Evolutionary conservation across 2,329 filamentous ascomycete species (phyloP), one percentile per base, ranked within the genome.

Genomic region (Moelleriella libera): DNA sequence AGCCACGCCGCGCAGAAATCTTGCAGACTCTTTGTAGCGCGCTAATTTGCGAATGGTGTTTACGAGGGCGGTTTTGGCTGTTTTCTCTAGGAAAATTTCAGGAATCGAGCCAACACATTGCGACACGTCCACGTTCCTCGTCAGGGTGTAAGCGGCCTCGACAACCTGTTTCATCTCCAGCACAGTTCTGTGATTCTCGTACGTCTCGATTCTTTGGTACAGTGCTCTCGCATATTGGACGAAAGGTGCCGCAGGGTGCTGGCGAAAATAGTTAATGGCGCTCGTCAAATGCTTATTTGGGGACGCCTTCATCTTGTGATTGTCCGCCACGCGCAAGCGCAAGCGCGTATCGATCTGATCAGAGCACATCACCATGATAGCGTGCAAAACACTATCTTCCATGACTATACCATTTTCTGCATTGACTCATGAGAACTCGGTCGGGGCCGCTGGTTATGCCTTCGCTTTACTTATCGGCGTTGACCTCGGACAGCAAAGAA

Each of bases 291-390:
- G 21, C 21, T 21, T 21, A 21, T 21, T 21, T 21, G 21, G 21
- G 21, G 21, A 21, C 2, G 21, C 21, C 21, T 21, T 21, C 21
- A 21, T 21, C 21, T 21, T 3, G 21, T 21, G 21, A 21, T 34
- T 54, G 29, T 40, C 51, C 46, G 30, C 47, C 52, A 30, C 48
- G 40, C 41, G 42, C 9, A 63, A 49, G 42, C 58, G 48, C 41
- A 65, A 46, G 12, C 61, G 55, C 11, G 45, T 48, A 30, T 60
- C 51, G 7, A 65, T 60, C 21, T 62, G 58, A 6, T 28, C 28
- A 12, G 52, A 60, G 45, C 60, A 64, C 57, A 64, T 63, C 2
- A 52, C 49, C 5, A 65, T 43, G n/a, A 64, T 57, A 5, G 53
- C 54, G 11, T 10, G 45, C 30, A 63, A 60, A 7, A 61, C 47